phyloP scores from a whole-genome alignment of 805 yeast genomes.

The Candida khao-thaluensis region DNA sequence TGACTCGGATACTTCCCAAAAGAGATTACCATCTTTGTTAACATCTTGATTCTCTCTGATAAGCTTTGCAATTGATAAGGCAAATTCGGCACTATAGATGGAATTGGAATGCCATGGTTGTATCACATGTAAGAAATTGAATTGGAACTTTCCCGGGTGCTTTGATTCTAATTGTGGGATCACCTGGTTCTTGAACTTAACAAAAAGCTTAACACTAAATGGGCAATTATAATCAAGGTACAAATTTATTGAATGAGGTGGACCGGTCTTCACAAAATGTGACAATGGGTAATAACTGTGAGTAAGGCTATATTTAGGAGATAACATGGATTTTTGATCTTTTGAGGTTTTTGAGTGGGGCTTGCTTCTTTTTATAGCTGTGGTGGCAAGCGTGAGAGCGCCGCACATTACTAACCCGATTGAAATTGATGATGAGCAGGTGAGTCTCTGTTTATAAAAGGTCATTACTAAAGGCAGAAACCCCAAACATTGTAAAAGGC shows the following conservation, averaged over 20 bases:
- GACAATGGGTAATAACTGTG: conserved; percentile 28
- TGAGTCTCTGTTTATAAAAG: too few species aligned
- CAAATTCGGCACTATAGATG: conserved; percentile 64
- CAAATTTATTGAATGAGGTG: conserved; percentile 53
- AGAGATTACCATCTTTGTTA: conserved; percentile 15
- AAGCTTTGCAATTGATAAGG: conserved; percentile 67
- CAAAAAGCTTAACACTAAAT: conserved; percentile 63
- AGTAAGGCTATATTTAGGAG: conserved; percentile 41
- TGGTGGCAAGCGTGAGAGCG: too few species aligned
- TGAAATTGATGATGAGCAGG: too few species aligned
- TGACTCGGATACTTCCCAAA: conserved; percentile 51
- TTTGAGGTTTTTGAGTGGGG: neutral
- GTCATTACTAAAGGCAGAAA: too few species aligned
- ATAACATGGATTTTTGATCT: conserved; percentile 29
- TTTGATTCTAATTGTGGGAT: conserved; percentile 50
- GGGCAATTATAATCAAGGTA: conserved; percentile 80
- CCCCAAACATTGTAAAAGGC: too few species aligned
- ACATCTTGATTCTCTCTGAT: conserved; percentile 34
- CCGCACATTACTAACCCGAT: too few species aligned
- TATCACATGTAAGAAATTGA: conserved; percentile 68
- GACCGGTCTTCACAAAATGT: conserved; percentile 10
- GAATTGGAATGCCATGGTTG: conserved; percentile 92
- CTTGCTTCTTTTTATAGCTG: neutral
- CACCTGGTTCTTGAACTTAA: conserved; percentile 50
- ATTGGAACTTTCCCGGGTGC: conserved; percentile 51